These are phyloP conservation scores for Neurospora sp. DNA, from an alignment of 2,329 filamentous ascomycete genomes.

Conservation along the genomic window DNA sequence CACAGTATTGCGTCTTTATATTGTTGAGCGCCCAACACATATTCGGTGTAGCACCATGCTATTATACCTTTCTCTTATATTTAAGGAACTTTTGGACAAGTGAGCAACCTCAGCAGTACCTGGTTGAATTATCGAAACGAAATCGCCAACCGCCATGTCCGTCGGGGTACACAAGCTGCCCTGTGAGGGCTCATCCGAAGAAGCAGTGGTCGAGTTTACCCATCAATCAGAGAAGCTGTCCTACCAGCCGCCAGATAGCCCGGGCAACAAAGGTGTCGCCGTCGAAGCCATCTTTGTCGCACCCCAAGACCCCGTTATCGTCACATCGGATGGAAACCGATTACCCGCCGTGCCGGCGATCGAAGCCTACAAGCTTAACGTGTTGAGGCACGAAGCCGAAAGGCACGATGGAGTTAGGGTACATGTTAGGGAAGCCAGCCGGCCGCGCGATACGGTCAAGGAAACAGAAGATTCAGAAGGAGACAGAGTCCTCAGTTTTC, in stretches of 20 bases:
- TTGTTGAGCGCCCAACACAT: not conserved
- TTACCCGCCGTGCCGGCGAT: conserved; percentile 58
- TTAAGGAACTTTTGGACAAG: not conserved
- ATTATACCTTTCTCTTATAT: not conserved
- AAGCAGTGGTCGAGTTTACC: conserved; percentile 44
- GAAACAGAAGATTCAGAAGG: conserved; percentile 14
- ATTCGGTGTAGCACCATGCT: not conserved
- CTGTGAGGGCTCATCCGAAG: conserved; percentile 12
- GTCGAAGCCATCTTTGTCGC: conserved; percentile 57
- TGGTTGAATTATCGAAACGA: not conserved
- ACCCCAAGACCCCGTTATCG: conserved; percentile 60
- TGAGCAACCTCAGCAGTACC: not conserved
- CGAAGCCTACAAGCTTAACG: conserved; percentile 62
- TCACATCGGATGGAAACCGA: conserved; percentile 55
- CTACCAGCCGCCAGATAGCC: conserved; percentile 24
- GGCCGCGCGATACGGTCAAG: conserved; percentile 26
- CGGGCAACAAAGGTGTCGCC: conserved; percentile 35
- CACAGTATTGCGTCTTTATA: not conserved
- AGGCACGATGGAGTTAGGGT: conserved; percentile 20
- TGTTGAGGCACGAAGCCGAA: conserved; percentile 41
- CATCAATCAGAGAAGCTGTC: conserved; percentile 52
- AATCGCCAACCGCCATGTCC: not conserved
- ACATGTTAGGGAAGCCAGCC: conserved; percentile 14
- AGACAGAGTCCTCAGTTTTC: conserved; percentile 11
- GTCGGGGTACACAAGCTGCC: not conserved